Evolutionary conservation across 208 protist species (phyloP).

Genomic region (Novymonas esmeraldas): DNA sequence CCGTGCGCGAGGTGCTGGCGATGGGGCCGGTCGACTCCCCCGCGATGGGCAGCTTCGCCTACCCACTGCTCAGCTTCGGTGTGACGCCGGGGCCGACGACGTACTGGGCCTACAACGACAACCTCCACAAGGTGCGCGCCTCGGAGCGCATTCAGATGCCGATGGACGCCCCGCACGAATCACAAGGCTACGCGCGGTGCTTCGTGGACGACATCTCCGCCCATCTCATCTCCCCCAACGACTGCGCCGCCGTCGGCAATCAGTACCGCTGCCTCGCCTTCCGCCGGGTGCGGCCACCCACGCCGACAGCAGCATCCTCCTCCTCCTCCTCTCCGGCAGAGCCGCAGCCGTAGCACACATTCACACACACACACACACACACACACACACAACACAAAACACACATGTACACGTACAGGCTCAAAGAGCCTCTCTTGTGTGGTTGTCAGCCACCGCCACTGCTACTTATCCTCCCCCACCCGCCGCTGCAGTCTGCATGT

Average conservation of each 20-base stretch:
- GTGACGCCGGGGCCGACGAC: conserved; percentile 67
- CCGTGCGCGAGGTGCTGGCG: conserved; percentile 67
- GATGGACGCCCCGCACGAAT: conserved; percentile 62
- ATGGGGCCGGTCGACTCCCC: conserved; percentile 74
- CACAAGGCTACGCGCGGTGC: conserved; percentile 61
- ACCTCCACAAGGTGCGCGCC: conserved; percentile 48
- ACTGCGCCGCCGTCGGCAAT: conserved; percentile 41
- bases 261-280: conserved; percentile 69
- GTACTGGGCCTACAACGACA: conserved; percentile 81
- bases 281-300: conserved; percentile 46
- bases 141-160: conserved; percentile 64
- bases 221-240: conserved; percentile 60
- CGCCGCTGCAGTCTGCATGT: background rate
- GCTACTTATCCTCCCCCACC: too few species aligned
- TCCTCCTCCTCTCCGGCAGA: background rate
- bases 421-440: too few species aligned
- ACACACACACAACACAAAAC: too few species aligned
- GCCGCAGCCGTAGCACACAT: background rate
- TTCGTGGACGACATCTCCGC: conserved; percentile 70
- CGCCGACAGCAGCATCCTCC: conserved; percentile 18
- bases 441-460: too few species aligned
- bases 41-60: conserved; percentile 71
- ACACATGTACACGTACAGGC: too few species aligned
- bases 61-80: conserved; percentile 74
- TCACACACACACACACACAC: background rate